A percentile compares a stretch with the other conserved stretches of the same genome.
These are phyloP conservation scores for Nakazawaea pomicola DNA, from an alignment of 805 yeast species.

Conservation along the genomic window DNA sequence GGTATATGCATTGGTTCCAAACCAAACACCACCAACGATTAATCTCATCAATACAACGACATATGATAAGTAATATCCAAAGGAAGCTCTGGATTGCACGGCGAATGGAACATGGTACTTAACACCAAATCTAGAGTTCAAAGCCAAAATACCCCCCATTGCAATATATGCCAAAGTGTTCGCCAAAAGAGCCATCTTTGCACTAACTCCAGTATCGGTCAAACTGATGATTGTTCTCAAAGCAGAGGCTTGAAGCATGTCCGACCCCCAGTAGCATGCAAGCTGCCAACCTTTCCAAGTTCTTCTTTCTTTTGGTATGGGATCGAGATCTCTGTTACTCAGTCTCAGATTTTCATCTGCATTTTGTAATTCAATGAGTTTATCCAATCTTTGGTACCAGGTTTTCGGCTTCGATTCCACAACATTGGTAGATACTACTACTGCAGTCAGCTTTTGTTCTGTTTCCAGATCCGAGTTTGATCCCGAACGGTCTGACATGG, in stretches of 20 bases:
- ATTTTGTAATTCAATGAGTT: constrained; percentile 4
- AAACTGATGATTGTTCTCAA: constrained; percentile 17
- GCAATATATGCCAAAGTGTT: constrained; percentile 18
- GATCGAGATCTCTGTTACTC: constrained; percentile 14
- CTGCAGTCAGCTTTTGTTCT: not conserved
- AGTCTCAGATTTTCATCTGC: constrained; percentile 4
- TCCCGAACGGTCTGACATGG: no score
- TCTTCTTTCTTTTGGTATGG: constrained; percentile 19
- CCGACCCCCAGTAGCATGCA: constrained; percentile 22
- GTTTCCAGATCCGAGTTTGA: constrained; percentile 1
- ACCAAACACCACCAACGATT: constrained; percentile 27
- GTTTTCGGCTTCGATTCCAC: not conserved
- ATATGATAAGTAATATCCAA: constrained; percentile 27
- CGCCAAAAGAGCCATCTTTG: constrained; percentile 18
- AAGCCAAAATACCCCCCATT: constrained; percentile 16
- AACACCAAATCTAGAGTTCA: constrained; percentile 28
- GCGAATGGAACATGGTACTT: constrained; percentile 31
- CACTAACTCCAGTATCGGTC: constrained; percentile 16
- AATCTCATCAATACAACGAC: constrained; percentile 27
- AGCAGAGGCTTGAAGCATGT: constrained; percentile 20
- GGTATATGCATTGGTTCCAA: constrained; percentile 21
- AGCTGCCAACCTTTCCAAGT: constrained; percentile 19
- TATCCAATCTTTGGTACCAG: constrained; percentile 3
- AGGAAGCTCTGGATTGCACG: constrained; percentile 26
- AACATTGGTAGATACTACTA: not conserved